These are phyloP conservation scores for Penicillium sp. DNA, from an alignment of 2,329 filamentous ascomycete genomes.

Conservation along the genomic window DNA sequence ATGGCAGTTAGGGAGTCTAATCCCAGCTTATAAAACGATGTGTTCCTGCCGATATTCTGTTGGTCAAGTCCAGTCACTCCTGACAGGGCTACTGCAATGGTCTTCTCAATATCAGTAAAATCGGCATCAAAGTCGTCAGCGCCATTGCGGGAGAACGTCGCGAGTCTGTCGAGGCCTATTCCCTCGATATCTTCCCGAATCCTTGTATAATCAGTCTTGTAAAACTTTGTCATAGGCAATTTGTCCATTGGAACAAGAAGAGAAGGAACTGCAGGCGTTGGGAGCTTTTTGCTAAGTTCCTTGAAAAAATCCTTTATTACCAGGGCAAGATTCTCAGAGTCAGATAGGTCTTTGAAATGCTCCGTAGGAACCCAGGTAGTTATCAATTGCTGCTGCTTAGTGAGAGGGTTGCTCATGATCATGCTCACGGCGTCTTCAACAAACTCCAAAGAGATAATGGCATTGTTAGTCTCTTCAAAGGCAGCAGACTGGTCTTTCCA, in stretches of 20 bases:
- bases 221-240: constrained; percentile 71
- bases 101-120: constrained; percentile 58
- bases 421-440: constrained; percentile 66
- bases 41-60: constrained; percentile 58
- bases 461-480: constrained; percentile 69
- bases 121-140: constrained; percentile 29
- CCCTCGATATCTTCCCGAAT: constrained; percentile 52
- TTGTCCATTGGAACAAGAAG: constrained; percentile 67
- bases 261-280: constrained; percentile 76
- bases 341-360: neutral
- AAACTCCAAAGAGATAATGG: constrained; percentile 53
- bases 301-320: constrained; percentile 53
- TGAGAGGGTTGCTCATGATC: constrained; percentile 48
- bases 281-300: constrained; percentile 57
- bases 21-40: constrained; percentile 74
- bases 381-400: constrained; percentile 56
- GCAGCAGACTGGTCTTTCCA: constrained; percentile 79
- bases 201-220: constrained; percentile 66
- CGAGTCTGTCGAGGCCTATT: constrained; percentile 50
- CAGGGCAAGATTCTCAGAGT: constrained; percentile 1
- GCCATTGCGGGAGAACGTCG: constrained; percentile 33
- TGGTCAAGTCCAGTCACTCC: constrained; percentile 49
- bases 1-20: constrained; percentile 85
- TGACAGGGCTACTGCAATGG: constrained; percentile 58
- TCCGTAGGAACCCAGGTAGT: constrained; percentile 64